Evolutionary conservation across 441 rosid species (phyloP).

Genomic region (Brassica hybrid): DNA sequence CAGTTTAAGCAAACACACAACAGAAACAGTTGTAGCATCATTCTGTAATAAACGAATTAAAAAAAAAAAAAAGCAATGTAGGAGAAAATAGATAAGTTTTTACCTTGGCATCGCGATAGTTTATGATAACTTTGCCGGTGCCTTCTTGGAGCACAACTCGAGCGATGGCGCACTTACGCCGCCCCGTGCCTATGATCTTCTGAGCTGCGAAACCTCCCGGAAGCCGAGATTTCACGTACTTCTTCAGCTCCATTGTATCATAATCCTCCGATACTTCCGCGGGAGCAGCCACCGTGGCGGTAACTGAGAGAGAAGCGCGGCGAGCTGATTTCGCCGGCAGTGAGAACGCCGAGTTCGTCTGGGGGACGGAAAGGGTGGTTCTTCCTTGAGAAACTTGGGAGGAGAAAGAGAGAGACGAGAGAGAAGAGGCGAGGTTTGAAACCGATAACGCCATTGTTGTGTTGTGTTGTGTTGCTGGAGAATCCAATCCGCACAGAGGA

Average conservation of each 20-base stretch:
- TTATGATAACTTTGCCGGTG: conserved; percentile 80
- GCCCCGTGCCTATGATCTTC: conserved; percentile 82
- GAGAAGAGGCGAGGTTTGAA: conserved; percentile 62
- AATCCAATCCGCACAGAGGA: conserved; percentile 9
- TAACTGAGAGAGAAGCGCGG: conserved; percentile 48
- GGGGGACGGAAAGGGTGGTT: conserved; percentile 44
- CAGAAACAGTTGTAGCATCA: conserved; percentile 1
- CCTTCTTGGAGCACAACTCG: conserved; percentile 96
- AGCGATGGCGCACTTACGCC: conserved; percentile 90
- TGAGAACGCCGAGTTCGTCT: conserved; percentile 42
- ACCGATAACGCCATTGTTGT: conserved; percentile 61
- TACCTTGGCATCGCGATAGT: conserved; percentile 90
- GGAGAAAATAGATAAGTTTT: neutral
- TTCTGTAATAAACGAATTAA: neutral
- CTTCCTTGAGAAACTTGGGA: conserved; percentile 67
- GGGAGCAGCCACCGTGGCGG: conserved; percentile 61
- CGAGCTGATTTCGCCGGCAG: conserved; percentile 43
- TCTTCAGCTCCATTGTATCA: conserved; percentile 58
- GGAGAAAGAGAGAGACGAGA: conserved; percentile 81
- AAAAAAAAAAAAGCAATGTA: neutral
- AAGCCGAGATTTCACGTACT: conserved; percentile 76
- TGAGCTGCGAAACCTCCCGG: conserved; percentile 97
- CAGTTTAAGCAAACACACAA: conserved; percentile 22
- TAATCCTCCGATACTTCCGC: conserved; percentile 50
- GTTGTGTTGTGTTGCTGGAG: neutral